Evolutionary conservation across 176 grass and related monocot species (phyloP).

Genomic region (Triticum dicoccoides): DNA sequence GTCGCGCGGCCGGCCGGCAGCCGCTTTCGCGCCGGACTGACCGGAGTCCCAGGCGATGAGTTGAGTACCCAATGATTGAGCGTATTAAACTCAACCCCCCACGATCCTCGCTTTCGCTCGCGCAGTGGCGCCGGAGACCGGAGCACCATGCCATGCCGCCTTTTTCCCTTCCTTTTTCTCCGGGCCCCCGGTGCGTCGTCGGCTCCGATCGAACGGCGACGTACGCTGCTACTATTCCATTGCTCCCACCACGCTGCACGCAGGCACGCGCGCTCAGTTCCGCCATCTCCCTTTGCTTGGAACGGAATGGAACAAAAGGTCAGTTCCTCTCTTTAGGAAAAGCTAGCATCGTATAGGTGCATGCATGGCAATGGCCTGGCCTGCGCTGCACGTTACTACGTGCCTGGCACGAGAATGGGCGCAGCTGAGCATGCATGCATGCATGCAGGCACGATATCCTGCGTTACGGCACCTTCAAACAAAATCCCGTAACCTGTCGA

Average conservation of each 20-base stretch:
- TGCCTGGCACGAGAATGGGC: conserved; percentile 17
- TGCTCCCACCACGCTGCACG: neutral
- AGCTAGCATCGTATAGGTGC: neutral
- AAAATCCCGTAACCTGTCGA: no score
- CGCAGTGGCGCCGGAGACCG: neutral
- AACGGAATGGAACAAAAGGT: conserved; percentile 12
- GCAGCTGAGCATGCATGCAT: no score
- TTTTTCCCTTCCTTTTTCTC: neutral
- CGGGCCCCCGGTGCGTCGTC: no score
- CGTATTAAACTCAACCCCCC: neutral
- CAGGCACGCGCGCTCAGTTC: neutral
- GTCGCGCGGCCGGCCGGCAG: conserved; percentile 13
- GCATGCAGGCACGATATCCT: no score
- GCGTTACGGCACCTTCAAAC: no score
- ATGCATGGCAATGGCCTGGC: neutral
- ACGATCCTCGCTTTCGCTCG: neutral
- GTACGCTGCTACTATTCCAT: neutral
- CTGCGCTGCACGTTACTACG: conserved; percentile 12
- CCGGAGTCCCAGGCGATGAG: neutral
- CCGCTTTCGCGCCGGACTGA: neutral
- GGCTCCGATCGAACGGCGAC: no score
- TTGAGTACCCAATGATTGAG: conserved; percentile 47
- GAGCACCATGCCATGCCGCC: no score
- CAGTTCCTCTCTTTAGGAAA: neutral
- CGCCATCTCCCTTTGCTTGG: conserved; percentile 19